Base-by-base conservation (phyloP, 1,139 yeast species). In the Suhomyces guaymorum region DNA sequence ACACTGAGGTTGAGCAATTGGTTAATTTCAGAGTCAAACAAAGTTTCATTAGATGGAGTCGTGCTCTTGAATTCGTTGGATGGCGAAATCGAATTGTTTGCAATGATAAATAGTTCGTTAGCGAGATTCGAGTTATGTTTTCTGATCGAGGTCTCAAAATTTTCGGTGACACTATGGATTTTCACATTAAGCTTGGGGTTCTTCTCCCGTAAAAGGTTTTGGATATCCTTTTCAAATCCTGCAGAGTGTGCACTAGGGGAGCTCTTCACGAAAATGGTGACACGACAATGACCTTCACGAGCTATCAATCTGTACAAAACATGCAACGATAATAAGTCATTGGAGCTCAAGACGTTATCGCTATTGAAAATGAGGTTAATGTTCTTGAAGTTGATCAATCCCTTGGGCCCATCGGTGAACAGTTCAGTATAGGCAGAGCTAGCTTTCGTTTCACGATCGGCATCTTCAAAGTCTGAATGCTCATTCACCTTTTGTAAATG, bases 291-390 rank as follows among this genome's bases (percentile, higher is more conserved):
- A 7, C 38, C 42, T 13, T 23, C 24, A 4, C 32, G 15, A 4
- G 46, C 33, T 5, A 46, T 32, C 29, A 64, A 45, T 33, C 53
- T 54, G 28, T 48, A 48, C 15, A 55, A 54, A 28, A 60, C 40
- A 35, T 59, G 56, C 15, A 66, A 43, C 2, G 65, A 53, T 25
- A 65, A 54, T 28, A 62, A 51, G 36, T 66, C 72, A 19, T 63
- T 60, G 1, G 60, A 47, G 39, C 66, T 61, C 33, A 66, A 51
- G n/a, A 57, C 43, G 43, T 61, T 61, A 33, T 61, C 62, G 43
- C 61, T 63, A 32, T 50, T 55, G 32, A 65, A 48, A 12, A 63
- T 47, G 12, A 63, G 41, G 42, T 59, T 58, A 11, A 61, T 34
- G 1, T 55, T 37, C 16, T 48, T 47, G 16, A 54, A 42, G 6